Percentiles rank a stretch among this genome's conserved stretches.
Conservation (phyloP, 1,284 basidiomycete species). For the Leccinum angustisporum region DNA sequence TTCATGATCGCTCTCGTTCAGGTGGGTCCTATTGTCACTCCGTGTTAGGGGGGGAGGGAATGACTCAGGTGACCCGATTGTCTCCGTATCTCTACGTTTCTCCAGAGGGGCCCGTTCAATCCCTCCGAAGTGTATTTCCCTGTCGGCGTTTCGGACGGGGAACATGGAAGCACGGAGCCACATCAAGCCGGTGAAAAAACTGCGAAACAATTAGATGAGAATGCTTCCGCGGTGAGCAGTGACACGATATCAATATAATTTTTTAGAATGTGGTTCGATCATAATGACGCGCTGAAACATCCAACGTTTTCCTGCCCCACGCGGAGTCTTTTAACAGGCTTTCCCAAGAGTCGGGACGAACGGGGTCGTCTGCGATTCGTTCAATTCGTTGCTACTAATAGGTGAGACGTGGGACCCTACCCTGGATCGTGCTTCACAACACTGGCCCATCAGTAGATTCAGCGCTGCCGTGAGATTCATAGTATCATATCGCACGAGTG, state of each 20-base stretch:
- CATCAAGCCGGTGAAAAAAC: not conserved
- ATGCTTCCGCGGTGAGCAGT: not conserved
- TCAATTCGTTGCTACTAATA: not conserved
- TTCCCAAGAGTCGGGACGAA: not conserved
- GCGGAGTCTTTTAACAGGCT: too few relatives aligned
- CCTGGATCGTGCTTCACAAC: not conserved
- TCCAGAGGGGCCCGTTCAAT: not conserved
- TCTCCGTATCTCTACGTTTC: not conserved
- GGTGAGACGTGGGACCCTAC: not conserved
- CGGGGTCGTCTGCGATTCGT: not conserved
- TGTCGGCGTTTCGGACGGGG: not conserved
- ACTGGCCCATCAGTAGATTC: not conserved
- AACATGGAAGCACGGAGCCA: not conserved
- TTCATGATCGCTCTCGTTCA: not conserved
- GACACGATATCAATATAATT: not conserved
- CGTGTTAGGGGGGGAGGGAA: not conserved
- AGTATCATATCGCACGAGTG: not conserved
- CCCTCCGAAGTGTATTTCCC: not conserved
- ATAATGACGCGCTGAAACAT: not conserved
- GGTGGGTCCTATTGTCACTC: not conserved
- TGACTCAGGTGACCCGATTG: not conserved
- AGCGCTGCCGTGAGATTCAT: not conserved
- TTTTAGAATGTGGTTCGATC: not conserved
- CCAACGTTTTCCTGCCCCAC: too few relatives aligned
- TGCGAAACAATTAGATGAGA: not conserved